phyloP scores from a whole-genome alignment of 2,329 filamentous ascomycete species.

The Pseudogymnoascus sp. region DNA sequence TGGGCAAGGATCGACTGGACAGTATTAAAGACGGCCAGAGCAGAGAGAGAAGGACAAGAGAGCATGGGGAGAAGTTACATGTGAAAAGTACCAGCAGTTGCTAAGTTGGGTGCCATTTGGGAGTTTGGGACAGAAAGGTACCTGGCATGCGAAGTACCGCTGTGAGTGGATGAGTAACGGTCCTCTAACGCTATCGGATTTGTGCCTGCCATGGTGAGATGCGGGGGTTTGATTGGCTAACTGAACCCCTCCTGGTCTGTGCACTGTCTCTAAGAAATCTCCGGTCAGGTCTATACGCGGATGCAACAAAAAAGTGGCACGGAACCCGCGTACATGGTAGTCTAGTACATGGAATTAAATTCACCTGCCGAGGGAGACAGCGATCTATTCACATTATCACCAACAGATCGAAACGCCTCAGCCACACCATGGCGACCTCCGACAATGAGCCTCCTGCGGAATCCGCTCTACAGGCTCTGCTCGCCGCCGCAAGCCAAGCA shows the following conservation, averaged over 20 bases:
- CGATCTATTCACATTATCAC: too few relatives aligned
- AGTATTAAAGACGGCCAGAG: background rate
- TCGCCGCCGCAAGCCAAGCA: conserved; percentile 18
- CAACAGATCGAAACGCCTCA: background rate
- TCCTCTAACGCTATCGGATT: background rate
- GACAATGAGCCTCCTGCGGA: conserved; percentile 11
- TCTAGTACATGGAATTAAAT: background rate
- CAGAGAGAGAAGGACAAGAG: background rate
- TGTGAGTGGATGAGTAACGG: background rate
- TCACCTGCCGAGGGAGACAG: background rate
- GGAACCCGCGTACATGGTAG: too few relatives aligned
- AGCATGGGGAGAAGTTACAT: too few relatives aligned
- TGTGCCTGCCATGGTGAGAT: background rate
- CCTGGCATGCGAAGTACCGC: background rate
- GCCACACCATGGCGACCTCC: background rate
- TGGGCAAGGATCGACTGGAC: background rate
- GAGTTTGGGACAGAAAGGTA: background rate
- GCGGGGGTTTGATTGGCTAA: background rate
- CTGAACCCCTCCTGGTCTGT: background rate
- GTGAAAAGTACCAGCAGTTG: background rate
- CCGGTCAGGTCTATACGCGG: background rate
- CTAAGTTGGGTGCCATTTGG: background rate
- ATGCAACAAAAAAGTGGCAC: too few relatives aligned
- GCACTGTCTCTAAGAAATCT: background rate
- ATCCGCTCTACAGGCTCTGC: conserved; percentile 22